A percentile compares a stretch with the other conserved stretches of the same genome.
Conservation (phyloP, 306 rosid genomes). For the Rosa multiflora region DNA sequence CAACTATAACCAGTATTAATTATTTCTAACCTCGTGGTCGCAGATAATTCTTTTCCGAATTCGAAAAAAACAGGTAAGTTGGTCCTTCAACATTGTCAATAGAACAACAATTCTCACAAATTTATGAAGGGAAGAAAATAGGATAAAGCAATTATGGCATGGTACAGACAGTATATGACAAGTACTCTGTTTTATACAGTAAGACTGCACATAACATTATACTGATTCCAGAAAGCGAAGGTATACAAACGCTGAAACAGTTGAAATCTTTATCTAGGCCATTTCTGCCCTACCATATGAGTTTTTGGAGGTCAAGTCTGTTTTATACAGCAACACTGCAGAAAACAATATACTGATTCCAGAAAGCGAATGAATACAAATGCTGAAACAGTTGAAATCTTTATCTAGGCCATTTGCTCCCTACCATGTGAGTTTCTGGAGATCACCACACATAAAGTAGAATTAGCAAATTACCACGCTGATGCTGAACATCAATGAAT, state of each 20-base stretch:
- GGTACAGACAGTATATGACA: neutral
- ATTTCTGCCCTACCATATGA: neutral
- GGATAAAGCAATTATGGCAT: neutral
- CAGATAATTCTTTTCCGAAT: neutral
- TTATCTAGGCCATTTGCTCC: neutral
- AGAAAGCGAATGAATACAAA: neutral
- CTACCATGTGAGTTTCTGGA: neutral
- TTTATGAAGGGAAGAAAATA: neutral
- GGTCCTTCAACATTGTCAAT: neutral
- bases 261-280: neutral
- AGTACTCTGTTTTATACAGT: neutral
- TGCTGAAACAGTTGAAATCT: neutral
- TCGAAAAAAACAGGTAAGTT: neutral
- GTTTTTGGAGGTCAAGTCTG: neutral
- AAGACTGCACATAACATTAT: neutral
- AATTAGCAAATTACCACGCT: conserved; percentile 41
- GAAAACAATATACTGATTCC: neutral
- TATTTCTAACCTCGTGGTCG: neutral
- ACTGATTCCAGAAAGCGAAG: neutral
- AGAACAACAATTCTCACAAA: neutral
- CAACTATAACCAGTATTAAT: neutral
- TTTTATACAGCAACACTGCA: neutral
- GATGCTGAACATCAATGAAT: conserved; percentile 52
- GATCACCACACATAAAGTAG: neutral
- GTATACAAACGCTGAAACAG: neutral